phyloP scores from a whole-genome alignment of 78 protist genomes.

The Tieghemostelium lacteum region DNA sequence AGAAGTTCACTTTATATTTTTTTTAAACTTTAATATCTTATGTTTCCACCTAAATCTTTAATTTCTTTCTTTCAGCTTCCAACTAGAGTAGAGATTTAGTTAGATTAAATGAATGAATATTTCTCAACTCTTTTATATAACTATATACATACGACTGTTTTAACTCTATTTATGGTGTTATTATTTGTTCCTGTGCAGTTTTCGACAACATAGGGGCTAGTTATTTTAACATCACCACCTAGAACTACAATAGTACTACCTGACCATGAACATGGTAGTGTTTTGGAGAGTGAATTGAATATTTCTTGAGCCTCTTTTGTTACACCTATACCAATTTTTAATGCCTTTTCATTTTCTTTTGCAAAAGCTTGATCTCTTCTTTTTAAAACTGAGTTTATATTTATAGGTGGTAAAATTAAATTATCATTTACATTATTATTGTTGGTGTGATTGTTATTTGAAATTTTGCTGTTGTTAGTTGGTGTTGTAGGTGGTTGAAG shows the following conservation, averaged over 20 bases:
- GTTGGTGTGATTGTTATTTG: background rate
- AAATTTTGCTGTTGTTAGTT: background rate
- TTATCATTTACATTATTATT: background rate
- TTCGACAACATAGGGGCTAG: conserved; percentile 68
- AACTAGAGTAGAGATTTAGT: conserved; percentile 8
- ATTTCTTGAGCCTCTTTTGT: conserved; percentile 73
- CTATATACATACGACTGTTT: conserved; percentile 42
- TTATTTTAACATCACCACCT: conserved; percentile 47
- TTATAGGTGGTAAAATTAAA: conserved; percentile 45
- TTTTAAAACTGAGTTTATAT: conserved; percentile 26
- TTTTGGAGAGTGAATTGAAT: conserved; percentile 46
- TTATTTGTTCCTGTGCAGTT: conserved; percentile 50
- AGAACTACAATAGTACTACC: conserved; percentile 69
- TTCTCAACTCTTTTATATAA: background rate
- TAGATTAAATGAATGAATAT: background rate
- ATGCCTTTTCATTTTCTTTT: conserved; percentile 29
- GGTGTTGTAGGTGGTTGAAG: background rate
- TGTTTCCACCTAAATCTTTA: background rate
- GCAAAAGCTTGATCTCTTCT: conserved; percentile 29
- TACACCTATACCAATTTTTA: conserved; percentile 58
- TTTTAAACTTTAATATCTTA: background rate
- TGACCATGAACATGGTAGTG: conserved; percentile 69
- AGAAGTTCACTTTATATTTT: background rate
- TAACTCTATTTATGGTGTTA: conserved; percentile 52
- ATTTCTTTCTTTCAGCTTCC: conserved; percentile 51